phyloP scores from a whole-genome alignment of 805 yeast genomes.

The Kluyveromyces siamensis region DNA sequence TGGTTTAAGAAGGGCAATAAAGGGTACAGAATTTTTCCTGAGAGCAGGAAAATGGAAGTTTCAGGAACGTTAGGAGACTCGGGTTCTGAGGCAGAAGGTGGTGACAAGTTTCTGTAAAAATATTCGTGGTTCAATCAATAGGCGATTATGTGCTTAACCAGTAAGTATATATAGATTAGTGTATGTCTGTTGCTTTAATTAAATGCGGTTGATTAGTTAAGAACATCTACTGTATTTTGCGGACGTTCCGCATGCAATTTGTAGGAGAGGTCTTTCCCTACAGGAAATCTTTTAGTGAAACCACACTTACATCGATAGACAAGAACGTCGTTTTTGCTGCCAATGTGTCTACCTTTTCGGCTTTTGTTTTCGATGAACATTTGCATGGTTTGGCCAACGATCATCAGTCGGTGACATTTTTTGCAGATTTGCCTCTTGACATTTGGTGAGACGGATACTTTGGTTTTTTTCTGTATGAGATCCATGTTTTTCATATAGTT shows the following conservation, averaged over 20 bases:
- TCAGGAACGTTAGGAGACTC: neutral
- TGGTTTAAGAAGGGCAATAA: slow-evolving; percentile 61
- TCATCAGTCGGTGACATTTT: slow-evolving; percentile 42
- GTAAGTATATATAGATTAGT: neutral
- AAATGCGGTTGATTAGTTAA: neutral
- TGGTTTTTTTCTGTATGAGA: slow-evolving; percentile 58
- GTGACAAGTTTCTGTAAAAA: neutral
- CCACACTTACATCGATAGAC: slow-evolving; percentile 49
- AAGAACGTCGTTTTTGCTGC: slow-evolving; percentile 39
- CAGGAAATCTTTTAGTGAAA: slow-evolving; percentile 45
- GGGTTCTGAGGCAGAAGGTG: neutral
- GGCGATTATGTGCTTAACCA: neutral
- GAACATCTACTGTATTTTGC: slow-evolving; percentile 7
- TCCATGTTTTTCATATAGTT: slow-evolving; percentile 47
- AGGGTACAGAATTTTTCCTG: slow-evolving; percentile 22
- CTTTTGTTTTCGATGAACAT: slow-evolving; percentile 13
- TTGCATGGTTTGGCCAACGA: slow-evolving; percentile 39
- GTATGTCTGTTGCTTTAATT: neutral
- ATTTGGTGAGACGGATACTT: slow-evolving; percentile 51
- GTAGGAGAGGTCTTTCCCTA: slow-evolving; percentile 47
- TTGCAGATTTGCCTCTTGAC: slow-evolving; percentile 67
- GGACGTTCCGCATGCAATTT: slow-evolving; percentile 17
- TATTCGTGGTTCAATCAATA: no score
- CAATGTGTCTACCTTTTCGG: neutral
- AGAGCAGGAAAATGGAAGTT: slow-evolving; percentile 11